Evolutionary conservation across 2,329 filamentous ascomycete genomes (phyloP), one percentile per base, ranked within the genome.

Genomic region (Trichoderma sp.): DNA sequence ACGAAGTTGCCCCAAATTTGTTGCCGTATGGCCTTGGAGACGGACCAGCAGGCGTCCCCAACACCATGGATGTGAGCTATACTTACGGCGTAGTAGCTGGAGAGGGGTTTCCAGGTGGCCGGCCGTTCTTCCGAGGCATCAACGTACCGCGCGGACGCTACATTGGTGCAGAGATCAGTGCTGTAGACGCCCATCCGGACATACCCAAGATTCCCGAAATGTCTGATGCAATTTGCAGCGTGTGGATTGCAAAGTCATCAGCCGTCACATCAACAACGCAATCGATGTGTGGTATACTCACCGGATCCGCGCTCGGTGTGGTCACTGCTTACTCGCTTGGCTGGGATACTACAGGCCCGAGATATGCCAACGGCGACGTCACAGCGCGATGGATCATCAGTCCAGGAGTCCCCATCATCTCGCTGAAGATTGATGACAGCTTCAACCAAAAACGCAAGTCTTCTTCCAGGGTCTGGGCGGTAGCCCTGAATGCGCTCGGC

Each of bases 31-130:
- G 95, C 3, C 78, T 94, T 60, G 93, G 92, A 4, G 84, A 92
- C 37, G 94, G 93, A 5, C 90, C 93, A 63, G 89, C 93, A 11
- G 93, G 91, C 18, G 82, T 90, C 28, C 92, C 92, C 1, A 97
- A 97, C 75, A 87, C 91, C 43, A 94, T 97, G 91, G 94, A 97
- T 76, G 87, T 97, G 43, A 97, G 94, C 76, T 92, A 95, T 74
- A 87, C 88, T 10, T 94, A 92, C 76, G 95, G 95, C 10, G 87
- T 95, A 81, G 82, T 97, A 8, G 90, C 92, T 66, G 95, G 94
- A 3, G 93, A 97, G 81, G 94, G 93, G 2, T 93, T 91, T 68
- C 94, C 94, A 0, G 92, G 92, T 59, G 94, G 95, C 4, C 89
- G 90, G 68, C 86, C 89, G 55, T 96, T 94, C 77, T 96, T 91